phyloP scores from a whole-genome alignment of 805 yeast species.

The Cyberlindnera nakhonratchasimensis region DNA sequence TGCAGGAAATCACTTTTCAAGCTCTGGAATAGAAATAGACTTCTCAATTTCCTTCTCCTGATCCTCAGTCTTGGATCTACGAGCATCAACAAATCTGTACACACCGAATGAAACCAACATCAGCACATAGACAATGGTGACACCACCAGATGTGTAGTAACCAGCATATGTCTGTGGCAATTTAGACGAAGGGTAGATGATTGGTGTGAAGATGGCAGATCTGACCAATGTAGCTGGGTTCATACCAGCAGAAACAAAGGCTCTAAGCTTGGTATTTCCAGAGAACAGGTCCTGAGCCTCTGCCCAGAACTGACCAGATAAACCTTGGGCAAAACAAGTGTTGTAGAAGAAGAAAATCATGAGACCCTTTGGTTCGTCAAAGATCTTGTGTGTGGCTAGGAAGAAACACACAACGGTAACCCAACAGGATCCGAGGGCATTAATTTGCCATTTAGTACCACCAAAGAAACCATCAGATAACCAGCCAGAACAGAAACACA shows the following conservation, averaged over 20 bases:
- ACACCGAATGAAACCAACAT: slow-evolving; percentile 10
- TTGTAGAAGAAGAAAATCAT: slow-evolving; percentile 15
- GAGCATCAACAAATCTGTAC: background rate
- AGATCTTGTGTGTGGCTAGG: slow-evolving; percentile 14
- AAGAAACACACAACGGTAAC: slow-evolving; percentile 10
- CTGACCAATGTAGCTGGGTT: slow-evolving; percentile 14
- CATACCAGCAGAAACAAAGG: slow-evolving; percentile 16
- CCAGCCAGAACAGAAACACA: slow-evolving; percentile 11
- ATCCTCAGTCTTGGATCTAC: background rate
- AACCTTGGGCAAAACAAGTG: slow-evolving; percentile 14
- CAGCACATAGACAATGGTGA: slow-evolving; percentile 8
- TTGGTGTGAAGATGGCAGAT: slow-evolving; percentile 13
- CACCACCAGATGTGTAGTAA: slow-evolving; percentile 14
- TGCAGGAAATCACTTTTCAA: too few relatives aligned
- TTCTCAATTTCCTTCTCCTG: background rate
- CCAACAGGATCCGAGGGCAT: slow-evolving; percentile 8
- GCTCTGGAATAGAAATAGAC: background rate
- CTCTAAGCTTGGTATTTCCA: slow-evolving; percentile 12
- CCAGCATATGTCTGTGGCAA: slow-evolving; percentile 14
- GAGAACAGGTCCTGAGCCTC: slow-evolving; percentile 15
- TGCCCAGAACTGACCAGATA: slow-evolving; percentile 17
- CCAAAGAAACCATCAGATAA: slow-evolving; percentile 14
- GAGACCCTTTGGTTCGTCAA: slow-evolving; percentile 4
- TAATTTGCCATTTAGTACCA: slow-evolving; percentile 14
- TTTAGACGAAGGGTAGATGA: slow-evolving; percentile 14